Conservation (phyloP, 2,329 filamentous ascomycete species). For the Hyphodiscus sp. region DNA sequence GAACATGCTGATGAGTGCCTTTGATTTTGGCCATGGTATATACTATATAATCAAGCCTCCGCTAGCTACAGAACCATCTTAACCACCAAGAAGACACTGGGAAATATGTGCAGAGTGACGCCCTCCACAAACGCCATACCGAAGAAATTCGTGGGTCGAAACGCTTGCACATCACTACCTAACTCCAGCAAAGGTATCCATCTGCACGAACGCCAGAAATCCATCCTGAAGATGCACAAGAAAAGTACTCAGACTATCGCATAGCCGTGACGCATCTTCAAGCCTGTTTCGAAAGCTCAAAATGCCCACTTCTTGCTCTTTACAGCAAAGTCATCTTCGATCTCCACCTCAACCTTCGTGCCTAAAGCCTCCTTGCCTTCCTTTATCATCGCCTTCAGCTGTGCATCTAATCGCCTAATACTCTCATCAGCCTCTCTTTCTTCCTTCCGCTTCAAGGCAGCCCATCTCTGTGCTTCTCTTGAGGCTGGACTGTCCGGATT, state of each 20-base stretch:
- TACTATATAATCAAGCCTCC: too few relatives aligned
- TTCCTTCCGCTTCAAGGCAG: slow-evolving; percentile 63
- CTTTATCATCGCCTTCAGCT: slow-evolving; percentile 78
- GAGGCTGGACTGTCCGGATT: slow-evolving; percentile 31
- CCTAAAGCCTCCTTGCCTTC: slow-evolving; percentile 84
- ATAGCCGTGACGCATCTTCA: too few relatives aligned
- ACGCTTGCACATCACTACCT: neutral
- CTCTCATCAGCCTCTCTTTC: slow-evolving; percentile 74
- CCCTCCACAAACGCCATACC: neutral
- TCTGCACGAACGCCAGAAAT: neutral
- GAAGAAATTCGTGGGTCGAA: neutral
- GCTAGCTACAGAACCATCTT: too few relatives aligned
- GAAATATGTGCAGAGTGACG: neutral
- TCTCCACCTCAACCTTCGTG: slow-evolving; percentile 41
- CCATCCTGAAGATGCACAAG: neutral
- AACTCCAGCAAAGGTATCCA: neutral
- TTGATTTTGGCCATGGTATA: too few relatives aligned
- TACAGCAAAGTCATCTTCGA: slow-evolving; percentile 19
- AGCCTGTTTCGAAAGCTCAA: slow-evolving; percentile 12
- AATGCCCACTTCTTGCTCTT: neutral
- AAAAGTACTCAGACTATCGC: neutral
- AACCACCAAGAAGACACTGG: too few relatives aligned
- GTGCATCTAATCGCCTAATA: slow-evolving; percentile 71
- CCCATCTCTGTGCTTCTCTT: slow-evolving; percentile 66
- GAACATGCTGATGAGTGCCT: too few relatives aligned